Evolutionary conservation across 2,329 filamentous ascomycete species (phyloP).

Genomic region (Hypomyces perniciosus): DNA sequence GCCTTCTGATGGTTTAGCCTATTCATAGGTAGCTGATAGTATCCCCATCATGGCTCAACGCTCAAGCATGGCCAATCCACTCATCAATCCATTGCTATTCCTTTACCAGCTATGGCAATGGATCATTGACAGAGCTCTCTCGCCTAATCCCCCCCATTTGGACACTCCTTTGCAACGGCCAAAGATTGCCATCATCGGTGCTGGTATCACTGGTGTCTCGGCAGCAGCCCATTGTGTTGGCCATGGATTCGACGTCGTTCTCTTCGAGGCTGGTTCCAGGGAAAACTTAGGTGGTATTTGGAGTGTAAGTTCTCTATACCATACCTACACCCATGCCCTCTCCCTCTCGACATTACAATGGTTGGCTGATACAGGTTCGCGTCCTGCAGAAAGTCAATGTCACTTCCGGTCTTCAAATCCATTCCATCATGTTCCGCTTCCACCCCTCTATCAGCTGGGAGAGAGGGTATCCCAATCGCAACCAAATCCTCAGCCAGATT

Average conservation of each 20-base stretch:
- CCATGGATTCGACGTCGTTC: slow-evolving; percentile 74
- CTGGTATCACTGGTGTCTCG: slow-evolving; percentile 68
- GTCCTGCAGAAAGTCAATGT: slow-evolving; percentile 63
- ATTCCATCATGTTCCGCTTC: slow-evolving; percentile 83
- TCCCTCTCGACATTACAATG: no score
- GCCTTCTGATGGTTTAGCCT: no score
- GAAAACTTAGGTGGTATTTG: slow-evolving; percentile 72
- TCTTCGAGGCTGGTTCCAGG: slow-evolving; percentile 67
- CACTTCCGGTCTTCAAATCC: slow-evolving; percentile 75
- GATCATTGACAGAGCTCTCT: slow-evolving; percentile 57
- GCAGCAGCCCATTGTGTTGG: slow-evolving; percentile 77
- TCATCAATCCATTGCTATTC: slow-evolving; percentile 52
- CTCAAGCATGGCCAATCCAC: slow-evolving; percentile 27
- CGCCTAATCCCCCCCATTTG: slow-evolving; percentile 61
- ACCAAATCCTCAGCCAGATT: slow-evolving; percentile 70
- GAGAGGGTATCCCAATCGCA: slow-evolving; percentile 68
- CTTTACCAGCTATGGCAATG: slow-evolving; percentile 61
- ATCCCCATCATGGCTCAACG: slow-evolving; percentile 5
- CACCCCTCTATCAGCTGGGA: slow-evolving; percentile 73
- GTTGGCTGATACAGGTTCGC: no score
- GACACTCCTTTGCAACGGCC: slow-evolving; percentile 51
- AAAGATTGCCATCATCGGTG: slow-evolving; percentile 63
- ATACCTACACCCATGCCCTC: not conserved
- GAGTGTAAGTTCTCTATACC: slow-evolving; percentile 50
- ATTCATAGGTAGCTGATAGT: no score